Evolutionary conservation across 371 early-diverging fungal species (phyloP).

Genomic region (Saksenaea oblongispora): DNA sequence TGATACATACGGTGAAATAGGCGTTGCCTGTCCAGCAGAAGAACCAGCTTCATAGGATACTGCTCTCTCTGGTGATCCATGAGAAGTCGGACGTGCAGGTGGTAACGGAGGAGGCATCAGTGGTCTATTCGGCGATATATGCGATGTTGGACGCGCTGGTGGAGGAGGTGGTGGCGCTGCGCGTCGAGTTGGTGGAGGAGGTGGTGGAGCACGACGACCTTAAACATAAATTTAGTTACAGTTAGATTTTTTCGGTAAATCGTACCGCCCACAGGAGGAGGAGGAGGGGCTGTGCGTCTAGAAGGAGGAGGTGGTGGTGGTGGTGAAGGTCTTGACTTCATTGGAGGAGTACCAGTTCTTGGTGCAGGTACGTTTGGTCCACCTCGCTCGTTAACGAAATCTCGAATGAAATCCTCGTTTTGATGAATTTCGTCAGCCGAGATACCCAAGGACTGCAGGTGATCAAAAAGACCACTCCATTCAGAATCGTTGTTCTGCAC

Average conservation of each 20-base stretch:
- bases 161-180: constrained; percentile 22
- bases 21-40: constrained; percentile 7
- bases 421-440: constrained; percentile 44
- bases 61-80: neutral
- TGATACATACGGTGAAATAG: constrained; percentile 4
- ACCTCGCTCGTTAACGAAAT: constrained; percentile 46
- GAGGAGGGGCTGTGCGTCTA: constrained; percentile 33
- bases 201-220: constrained; percentile 48
- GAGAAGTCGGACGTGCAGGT: constrained; percentile 11
- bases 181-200: constrained; percentile 15
- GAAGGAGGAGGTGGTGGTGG: constrained; percentile 25
- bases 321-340: constrained; percentile 3
- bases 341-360: neutral
- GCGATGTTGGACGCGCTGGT: constrained; percentile 14
- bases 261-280: constrained; percentile 41
- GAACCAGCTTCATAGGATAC: neutral
- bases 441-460: constrained; percentile 47
- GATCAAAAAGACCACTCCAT: constrained; percentile 71
- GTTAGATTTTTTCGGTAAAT: neutral
- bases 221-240: neutral
- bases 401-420: constrained; percentile 50
- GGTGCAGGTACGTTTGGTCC: constrained; percentile 32
- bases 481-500: constrained; percentile 82
- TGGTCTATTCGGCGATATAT: neutral
- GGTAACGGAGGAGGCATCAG: constrained; percentile 2